These are phyloP conservation scores for Nowakowskiella sp. DNA, from an alignment of 192 early-diverging fungal genomes.

Conservation along the genomic window DNA sequence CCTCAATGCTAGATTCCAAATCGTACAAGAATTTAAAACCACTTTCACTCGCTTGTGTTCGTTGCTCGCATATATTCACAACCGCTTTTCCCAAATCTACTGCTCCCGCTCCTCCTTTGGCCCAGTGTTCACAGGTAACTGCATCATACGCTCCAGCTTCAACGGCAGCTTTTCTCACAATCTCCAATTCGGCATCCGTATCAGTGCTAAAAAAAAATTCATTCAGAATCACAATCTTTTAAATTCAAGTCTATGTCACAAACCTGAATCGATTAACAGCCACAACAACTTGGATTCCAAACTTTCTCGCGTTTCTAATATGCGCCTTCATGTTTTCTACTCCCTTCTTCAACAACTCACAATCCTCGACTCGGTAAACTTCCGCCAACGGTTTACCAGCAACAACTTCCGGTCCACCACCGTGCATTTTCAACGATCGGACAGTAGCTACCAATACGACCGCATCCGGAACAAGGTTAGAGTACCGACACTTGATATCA, in stretches of 20 bases:
- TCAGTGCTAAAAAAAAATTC: conserved; percentile 51
- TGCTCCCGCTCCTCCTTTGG: conserved; percentile 84
- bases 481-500: conserved; percentile 95
- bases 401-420: conserved; percentile 85
- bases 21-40: conserved; percentile 89
- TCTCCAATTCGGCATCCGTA: conserved; percentile 73
- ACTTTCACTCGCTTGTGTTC: conserved; percentile 8
- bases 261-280: conserved; percentile 85
- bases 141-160: conserved; percentile 84
- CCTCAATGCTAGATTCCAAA: conserved; percentile 61
- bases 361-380: conserved; percentile 79
- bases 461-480: conserved; percentile 76
- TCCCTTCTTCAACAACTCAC: conserved; percentile 75
- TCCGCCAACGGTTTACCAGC: conserved; percentile 88
- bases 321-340: conserved; percentile 84
- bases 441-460: conserved; percentile 94
- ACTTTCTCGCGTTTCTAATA: conserved; percentile 81
- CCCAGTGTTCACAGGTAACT: conserved; percentile 89
- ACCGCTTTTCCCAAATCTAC: conserved; percentile 81
- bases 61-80: conserved; percentile 51
- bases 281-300: conserved; percentile 84
- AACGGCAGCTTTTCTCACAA: conserved; percentile 62
- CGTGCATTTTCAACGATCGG: conserved; percentile 94
- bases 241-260: conserved; percentile 8
- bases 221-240: conserved; percentile 15